Base-by-base conservation (phyloP, 768 basidiomycete genomes). In the Kwoniella pini region DNA sequence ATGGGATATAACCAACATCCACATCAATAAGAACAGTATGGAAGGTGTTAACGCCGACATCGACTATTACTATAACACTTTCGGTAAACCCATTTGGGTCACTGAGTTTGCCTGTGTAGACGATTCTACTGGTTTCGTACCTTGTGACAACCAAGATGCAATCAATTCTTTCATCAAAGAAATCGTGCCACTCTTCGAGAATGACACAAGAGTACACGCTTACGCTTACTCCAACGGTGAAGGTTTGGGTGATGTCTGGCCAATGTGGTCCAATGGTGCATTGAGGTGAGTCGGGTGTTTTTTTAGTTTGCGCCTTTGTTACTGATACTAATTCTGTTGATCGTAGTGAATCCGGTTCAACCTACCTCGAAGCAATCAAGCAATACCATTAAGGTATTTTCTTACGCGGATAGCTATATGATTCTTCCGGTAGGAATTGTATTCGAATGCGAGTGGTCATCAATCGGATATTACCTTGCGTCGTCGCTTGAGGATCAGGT, bases 131-230 rank as follows among this genome's bases (percentile, higher is more conserved):
- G 54, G 59, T 9, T 78, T 74, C 61, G 60, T 57, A 38, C 76
- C 77, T 26, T 78, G 75, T 48, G 73, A 75, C 48, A 75, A 79
- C 67, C 79, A 79, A 60, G 48, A 31, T 44, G 60, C 74, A 56
- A 79, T 79, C 70, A 67, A 79, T 69, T 46, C 36, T 31, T 79
- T 61, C 68, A 78, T 79, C 70, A 62, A 66, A 60, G 71, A 75
- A 13, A 74, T 79, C 57, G 79, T 79, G 44, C 71, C 65, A 19
- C 48, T 78, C 10, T 68, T 79, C 33, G 71, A 79, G 59, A 50
- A 40, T 21, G 78, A 79, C 60, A 40, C 40, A 1, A 55, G 78
- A 22, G 71, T 79, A 24, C 62, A 68, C 62, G 78, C 71, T 24
- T 79, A 79, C 54, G 74, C 73, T 19, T 75, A 74, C 67, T 77